These are phyloP conservation scores for Cornus controversa DNA, from an alignment of 148 eudicot species.

Conservation along the genomic window DNA sequence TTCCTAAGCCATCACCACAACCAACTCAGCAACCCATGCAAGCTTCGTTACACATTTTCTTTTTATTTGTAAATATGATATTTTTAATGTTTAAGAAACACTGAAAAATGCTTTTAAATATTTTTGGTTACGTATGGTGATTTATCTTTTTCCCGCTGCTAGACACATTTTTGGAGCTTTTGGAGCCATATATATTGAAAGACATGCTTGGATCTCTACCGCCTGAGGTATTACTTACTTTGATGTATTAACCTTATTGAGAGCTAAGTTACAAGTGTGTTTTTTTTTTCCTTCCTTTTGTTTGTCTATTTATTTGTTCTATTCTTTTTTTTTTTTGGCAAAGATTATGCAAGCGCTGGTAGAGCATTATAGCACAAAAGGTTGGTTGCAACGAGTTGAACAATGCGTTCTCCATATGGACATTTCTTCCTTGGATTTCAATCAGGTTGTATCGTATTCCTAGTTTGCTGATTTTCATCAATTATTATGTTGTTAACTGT, in stretches of 20 bases:
- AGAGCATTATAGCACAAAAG: constrained; percentile 85
- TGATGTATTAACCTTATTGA: background rate
- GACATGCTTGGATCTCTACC: constrained; percentile 97
- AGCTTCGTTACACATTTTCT: background rate
- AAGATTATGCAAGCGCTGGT: constrained; percentile 99
- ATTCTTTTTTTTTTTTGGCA: constrained; percentile 14
- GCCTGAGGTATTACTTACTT: constrained; percentile 62
- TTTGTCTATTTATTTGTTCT: background rate
- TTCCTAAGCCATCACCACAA: background rate
- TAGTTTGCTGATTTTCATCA: background rate
- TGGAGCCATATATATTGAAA: constrained; percentile 96
- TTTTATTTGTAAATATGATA: background rate
- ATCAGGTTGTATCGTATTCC: constrained; percentile 57
- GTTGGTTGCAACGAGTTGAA: constrained; percentile 97
- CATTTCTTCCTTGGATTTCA: constrained; percentile 93
- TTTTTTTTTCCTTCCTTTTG: background rate
- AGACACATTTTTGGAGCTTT: constrained; percentile 97
- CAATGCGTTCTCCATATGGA: constrained; percentile 99
- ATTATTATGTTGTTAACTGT: background rate
- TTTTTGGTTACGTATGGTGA: background rate
- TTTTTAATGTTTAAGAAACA: background rate
- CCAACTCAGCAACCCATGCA: background rate
- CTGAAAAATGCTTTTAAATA: background rate
- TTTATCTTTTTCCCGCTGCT: constrained; percentile 16
- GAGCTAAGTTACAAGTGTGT: background rate